Evolutionary conservation across 495 filamentous ascomycete genomes (phyloP).

Genomic region (Penicillium bovifimosum): DNA sequence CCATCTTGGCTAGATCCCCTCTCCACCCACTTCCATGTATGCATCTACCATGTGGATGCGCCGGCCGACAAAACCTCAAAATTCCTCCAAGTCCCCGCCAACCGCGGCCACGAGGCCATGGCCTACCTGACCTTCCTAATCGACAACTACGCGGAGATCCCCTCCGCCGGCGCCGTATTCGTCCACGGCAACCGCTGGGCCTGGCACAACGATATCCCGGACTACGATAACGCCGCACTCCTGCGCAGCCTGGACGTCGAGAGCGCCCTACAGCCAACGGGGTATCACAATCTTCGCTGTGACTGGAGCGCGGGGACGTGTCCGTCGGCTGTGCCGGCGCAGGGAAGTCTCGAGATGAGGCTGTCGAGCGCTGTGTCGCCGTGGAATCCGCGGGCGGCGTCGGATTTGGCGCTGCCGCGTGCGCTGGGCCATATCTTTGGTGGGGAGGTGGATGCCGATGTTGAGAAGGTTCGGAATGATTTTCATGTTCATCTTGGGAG

Average conservation of each 20-base stretch:
- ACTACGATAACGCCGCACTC: conserved; percentile 38
- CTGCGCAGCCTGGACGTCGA: conserved; percentile 30
- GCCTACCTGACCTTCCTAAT: conserved; percentile 63
- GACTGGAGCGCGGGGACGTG: conserved; percentile 43
- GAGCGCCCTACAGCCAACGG: conserved; percentile 25
- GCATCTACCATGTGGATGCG: conserved; percentile 53
- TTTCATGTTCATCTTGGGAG: conserved; percentile 19
- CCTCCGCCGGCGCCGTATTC: conserved; percentile 41
- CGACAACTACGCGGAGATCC: conserved; percentile 58
- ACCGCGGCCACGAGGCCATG: conserved; percentile 66
- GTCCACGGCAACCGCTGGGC: conserved; percentile 40
- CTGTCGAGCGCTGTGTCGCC: conserved; percentile 32
- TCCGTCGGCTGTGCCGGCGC: conserved; percentile 23
- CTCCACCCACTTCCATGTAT: conserved; percentile 33
- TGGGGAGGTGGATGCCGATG: conserved; percentile 6
- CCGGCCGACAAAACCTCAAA: conserved; percentile 30
- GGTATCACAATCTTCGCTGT: conserved; percentile 45
- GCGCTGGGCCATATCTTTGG: conserved; percentile 34
- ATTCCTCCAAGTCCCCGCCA: conserved; percentile 51
- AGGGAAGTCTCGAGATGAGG: conserved; percentile 36
- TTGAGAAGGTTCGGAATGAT: background rate
- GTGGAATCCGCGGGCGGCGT: conserved; percentile 37
- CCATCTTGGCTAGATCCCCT: conserved; percentile 33
- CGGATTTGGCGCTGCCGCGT: conserved; percentile 29
- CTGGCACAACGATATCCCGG: conserved; percentile 41